Base-by-base conservation (phyloP, 106 monocot species). In the Dioscorea dumetorum region DNA sequence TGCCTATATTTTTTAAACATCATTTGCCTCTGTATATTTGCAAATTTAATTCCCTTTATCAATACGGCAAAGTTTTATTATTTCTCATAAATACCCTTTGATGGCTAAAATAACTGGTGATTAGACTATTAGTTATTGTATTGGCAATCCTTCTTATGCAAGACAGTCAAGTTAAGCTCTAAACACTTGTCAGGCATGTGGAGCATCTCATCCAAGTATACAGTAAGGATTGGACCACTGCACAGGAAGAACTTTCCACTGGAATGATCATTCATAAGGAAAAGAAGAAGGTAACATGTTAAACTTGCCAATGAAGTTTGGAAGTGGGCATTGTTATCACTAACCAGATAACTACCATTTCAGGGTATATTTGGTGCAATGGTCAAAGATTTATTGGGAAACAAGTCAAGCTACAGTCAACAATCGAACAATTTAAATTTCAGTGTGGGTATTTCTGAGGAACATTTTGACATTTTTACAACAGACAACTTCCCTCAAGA, bases 211-310 rank as follows among this genome's bases (percentile, higher is more conserved):
- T 56, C 54, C 71, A 71, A 41, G 79, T 93, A 33, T 86, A 86
- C 63, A 74, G 65, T 48, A 78, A 69, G 49, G 76, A 71, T 57
- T 17, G 68, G 50, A 52, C 18, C 24, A 56, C 58, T 14, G 24
- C 16, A 64, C 60, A 69, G 63, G 78, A 76, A 71, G 79, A 74
- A 23, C 52, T 22, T 76, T 69, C 73, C 14, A 62, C 48, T 53
- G 50, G 52, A 22, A 66, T 24, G 53, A 80, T 61, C 53, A 28
- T 49, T 23, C 70, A 71, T n/a, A 83, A 82, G 77, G 88, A 88
- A 68, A 89, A 88, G 77, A 93, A 81, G 74, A 83, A 77, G 93
- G 93, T 93, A 78, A 56, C 3, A 22, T n/a, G 6, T 51, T 58
- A 6, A 66, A n/a, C 18, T 58, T 62, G 23, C 8, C 41, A 31